These are phyloP conservation scores for Protomyces pachydermus DNA, from an alignment of 1,139 yeast genomes.

Conservation along the genomic window DNA sequence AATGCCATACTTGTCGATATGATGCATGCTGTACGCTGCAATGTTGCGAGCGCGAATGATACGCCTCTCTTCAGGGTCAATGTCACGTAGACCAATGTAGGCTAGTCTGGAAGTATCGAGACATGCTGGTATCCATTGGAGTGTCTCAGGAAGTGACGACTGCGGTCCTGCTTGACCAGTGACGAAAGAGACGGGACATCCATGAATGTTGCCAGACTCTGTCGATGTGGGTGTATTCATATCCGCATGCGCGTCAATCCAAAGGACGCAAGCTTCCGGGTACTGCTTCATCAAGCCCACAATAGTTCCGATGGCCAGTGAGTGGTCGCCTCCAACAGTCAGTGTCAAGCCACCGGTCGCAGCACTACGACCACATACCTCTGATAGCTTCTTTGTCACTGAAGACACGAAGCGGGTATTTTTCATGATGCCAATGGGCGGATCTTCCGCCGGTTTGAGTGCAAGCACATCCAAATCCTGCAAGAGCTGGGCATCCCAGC, in stretches of 20 bases:
- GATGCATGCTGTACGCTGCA: slow-evolving; percentile 91
- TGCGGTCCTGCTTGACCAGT: slow-evolving; percentile 51
- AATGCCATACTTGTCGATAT: slow-evolving; percentile 88
- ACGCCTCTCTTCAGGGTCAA: slow-evolving; percentile 77
- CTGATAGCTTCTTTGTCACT: slow-evolving; percentile 60
- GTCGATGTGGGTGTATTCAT: slow-evolving; percentile 86
- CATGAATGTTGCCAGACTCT: slow-evolving; percentile 87
- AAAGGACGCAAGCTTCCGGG: slow-evolving; percentile 83
- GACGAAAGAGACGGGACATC: slow-evolving; percentile 89
- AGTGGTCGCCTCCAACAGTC: slow-evolving; percentile 94
- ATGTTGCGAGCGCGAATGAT: slow-evolving; percentile 67
- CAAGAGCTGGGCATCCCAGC: slow-evolving; percentile 60
- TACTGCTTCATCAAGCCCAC: slow-evolving; percentile 71
- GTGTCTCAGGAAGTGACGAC: slow-evolving; percentile 53
- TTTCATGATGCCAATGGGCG: slow-evolving; percentile 51
- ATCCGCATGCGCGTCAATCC: slow-evolving; percentile 94
- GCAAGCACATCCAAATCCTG: slow-evolving; percentile 51
- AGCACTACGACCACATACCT: slow-evolving; percentile 53
- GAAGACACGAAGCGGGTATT: slow-evolving; percentile 73
- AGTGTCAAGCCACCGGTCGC: slow-evolving; percentile 60
- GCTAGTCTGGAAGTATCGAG: slow-evolving; percentile 70
- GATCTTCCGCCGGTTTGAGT: slow-evolving; percentile 38
- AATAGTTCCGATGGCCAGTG: slow-evolving; percentile 90
- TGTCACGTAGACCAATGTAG: slow-evolving; percentile 91
- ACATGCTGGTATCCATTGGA: slow-evolving; percentile 69